These are phyloP conservation scores for Chytridium lagenaria DNA, from an alignment of 371 early-diverging fungal genomes.

Conservation along the genomic window DNA sequence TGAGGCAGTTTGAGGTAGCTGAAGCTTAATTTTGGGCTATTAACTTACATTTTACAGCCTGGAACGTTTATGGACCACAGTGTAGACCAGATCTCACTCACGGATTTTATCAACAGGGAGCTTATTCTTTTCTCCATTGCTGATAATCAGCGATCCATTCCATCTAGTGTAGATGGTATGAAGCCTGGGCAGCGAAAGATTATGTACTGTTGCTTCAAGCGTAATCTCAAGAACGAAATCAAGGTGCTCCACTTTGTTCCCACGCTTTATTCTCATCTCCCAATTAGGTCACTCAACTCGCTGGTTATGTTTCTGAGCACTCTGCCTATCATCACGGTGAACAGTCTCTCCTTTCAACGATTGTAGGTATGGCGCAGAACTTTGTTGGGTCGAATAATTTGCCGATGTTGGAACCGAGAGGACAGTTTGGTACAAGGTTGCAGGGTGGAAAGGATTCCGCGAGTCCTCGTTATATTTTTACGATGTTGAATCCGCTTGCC, in stretches of 20 bases:
- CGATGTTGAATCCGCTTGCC: slow-evolving; percentile 80
- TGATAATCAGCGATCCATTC: slow-evolving; percentile 98
- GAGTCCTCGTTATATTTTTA: slow-evolving; percentile 97
- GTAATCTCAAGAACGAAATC: slow-evolving; percentile 86
- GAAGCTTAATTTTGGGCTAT: neutral
- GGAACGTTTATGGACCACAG: slow-evolving; percentile 96
- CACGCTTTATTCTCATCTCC: neutral
- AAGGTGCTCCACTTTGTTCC: slow-evolving; percentile 65
- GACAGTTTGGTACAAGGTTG: slow-evolving; percentile 98
- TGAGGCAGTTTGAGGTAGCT: slow-evolving; percentile 74
- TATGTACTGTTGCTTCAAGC: slow-evolving; percentile 92
- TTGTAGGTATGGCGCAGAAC: slow-evolving; percentile 97
- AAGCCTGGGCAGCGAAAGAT: slow-evolving; percentile 99
- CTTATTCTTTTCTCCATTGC: slow-evolving; percentile 98
- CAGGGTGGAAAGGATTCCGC: slow-evolving; percentile 99
- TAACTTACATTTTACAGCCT: slow-evolving; percentile 56
- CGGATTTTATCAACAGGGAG: slow-evolving; percentile 98
- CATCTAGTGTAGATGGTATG: slow-evolving; percentile 97
- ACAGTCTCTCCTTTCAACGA: slow-evolving; percentile 84
- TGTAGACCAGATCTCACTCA: slow-evolving; percentile 77
- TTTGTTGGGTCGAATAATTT: slow-evolving; percentile 99
- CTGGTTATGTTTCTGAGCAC: slow-evolving; percentile 94
- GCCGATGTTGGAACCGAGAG: slow-evolving; percentile 88
- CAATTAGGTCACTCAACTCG: slow-evolving; percentile 82
- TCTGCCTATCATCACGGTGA: slow-evolving; percentile 99